Evolutionary conservation across 1,139 yeast species (phyloP).

Genomic region (Candida buenavistaensis): DNA sequence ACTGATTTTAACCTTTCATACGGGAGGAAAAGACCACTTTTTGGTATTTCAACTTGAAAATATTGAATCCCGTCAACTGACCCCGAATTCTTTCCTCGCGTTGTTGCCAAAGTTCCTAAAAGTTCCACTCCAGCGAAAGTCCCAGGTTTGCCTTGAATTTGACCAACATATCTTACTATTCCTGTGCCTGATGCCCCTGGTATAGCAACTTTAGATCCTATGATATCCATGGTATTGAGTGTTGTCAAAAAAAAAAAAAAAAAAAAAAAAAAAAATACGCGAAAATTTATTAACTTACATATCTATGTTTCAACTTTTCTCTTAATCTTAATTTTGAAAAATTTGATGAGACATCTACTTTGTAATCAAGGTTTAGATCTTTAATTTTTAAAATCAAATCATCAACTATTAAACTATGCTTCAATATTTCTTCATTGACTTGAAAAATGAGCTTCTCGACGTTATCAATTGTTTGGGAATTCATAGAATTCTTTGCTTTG

Average conservation of each 20-base stretch:
- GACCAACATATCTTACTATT: slow-evolving; percentile 68
- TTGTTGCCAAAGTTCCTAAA: slow-evolving; percentile 54
- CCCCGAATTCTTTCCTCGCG: slow-evolving; percentile 48
- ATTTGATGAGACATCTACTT: not conserved
- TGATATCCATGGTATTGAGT: too few relatives aligned
- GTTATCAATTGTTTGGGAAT: slow-evolving; percentile 18
- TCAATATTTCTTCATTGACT: slow-evolving; percentile 19
- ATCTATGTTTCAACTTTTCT: slow-evolving; percentile 9
- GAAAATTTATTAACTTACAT: not conserved
- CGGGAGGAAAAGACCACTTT: slow-evolving; percentile 75
- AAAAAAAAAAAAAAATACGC: slow-evolving; percentile 1
- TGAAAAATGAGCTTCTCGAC: slow-evolving; percentile 24
- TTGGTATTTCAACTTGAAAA: slow-evolving; percentile 54
- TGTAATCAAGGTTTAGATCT: slow-evolving; percentile 8
- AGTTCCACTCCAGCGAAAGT: slow-evolving; percentile 89
- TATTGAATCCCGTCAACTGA: slow-evolving; percentile 45
- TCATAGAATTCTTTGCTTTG: slow-evolving; percentile 20
- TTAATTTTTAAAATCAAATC: slow-evolving; percentile 14
- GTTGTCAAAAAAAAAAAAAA: slow-evolving; percentile 4
- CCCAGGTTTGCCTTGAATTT: slow-evolving; percentile 71
- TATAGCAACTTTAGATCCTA: slow-evolving; percentile 39
- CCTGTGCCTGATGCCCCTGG: slow-evolving; percentile 57
- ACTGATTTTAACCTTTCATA: slow-evolving; percentile 55
- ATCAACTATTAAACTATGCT: slow-evolving; percentile 17
- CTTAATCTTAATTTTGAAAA: slow-evolving; percentile 12